Percentiles rank a stretch among this genome's conserved stretches.
phyloP scores from a whole-genome alignment of 2,329 filamentous ascomycete species.

The Neoscytalidium dimidiatum region DNA sequence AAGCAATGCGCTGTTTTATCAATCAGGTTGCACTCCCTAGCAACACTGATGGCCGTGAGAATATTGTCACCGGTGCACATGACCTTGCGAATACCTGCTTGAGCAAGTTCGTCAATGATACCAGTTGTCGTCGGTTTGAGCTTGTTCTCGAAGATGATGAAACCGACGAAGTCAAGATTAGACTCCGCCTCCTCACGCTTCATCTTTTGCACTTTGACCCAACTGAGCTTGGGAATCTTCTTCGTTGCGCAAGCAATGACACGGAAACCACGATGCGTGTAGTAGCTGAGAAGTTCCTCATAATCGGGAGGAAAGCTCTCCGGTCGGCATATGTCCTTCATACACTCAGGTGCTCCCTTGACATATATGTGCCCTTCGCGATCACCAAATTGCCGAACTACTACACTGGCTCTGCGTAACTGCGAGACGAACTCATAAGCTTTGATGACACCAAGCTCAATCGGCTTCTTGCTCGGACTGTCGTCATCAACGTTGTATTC shows the following conservation, averaged over 20 bases:
- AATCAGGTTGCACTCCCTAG: conserved; percentile 83
- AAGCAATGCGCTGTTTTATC: conserved; percentile 85
- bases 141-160: conserved; percentile 99
- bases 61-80: conserved; percentile 99
- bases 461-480: conserved; percentile 50
- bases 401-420: conserved; percentile 85
- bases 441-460: conserved; percentile 89
- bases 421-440: conserved; percentile 95
- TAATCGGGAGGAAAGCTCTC: conserved; percentile 87
- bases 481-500: conserved; percentile 60
- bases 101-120: conserved; percentile 78
- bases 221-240: conserved; percentile 82
- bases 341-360: conserved; percentile 94
- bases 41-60: conserved; percentile 92
- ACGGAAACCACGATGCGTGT: conserved; percentile 93
- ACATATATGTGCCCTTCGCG: conserved; percentile 86
- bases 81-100: conserved; percentile 82
- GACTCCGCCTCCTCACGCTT: conserved; percentile 81
- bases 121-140: conserved; percentile 82
- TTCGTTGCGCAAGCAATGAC: conserved; percentile 95
- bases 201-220: conserved; percentile 95
- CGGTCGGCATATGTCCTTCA: conserved; percentile 86
- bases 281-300: conserved; percentile 83
- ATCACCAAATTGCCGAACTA: conserved; percentile 85
- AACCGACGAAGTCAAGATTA: conserved; percentile 83